A percentile compares a stretch with the other conserved stretches of the same genome.
Evolutionary conservation across 2,329 filamentous ascomycete species (phyloP).

Genomic region (Talaromyces sp.): DNA sequence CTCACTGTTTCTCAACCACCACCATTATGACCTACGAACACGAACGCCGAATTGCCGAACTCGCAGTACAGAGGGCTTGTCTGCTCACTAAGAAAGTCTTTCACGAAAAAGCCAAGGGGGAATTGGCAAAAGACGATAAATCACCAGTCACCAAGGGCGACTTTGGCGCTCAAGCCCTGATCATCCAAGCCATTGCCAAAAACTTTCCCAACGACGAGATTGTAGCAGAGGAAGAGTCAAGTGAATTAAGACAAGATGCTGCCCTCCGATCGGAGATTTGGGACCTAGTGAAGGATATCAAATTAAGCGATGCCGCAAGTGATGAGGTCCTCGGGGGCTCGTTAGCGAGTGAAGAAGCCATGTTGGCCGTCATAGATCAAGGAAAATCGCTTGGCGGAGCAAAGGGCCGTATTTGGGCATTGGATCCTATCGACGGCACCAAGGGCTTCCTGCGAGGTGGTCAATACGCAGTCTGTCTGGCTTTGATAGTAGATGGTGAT

Average conservation of each 20-base stretch:
- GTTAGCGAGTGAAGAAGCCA: constrained; percentile 57
- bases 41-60: constrained; percentile 76
- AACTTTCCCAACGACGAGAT: constrained; percentile 89
- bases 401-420: constrained; percentile 72
- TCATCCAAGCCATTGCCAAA: constrained; percentile 82
- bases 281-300: constrained; percentile 69
- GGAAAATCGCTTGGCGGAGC: constrained; percentile 43
- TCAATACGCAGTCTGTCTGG: constrained; percentile 94
- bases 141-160: constrained; percentile 97
- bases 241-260: constrained; percentile 66
- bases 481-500: constrained; percentile 83
- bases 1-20: constrained; percentile 20
- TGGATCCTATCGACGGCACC: constrained; percentile 96
- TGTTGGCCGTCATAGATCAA: constrained; percentile 55
- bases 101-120: constrained; percentile 88
- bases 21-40: constrained; percentile 57
- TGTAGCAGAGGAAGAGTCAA: constrained; percentile 91
- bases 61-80: constrained; percentile 79
- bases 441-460: constrained; percentile 95
- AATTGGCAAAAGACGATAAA: constrained; percentile 88
- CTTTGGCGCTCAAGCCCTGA: constrained; percentile 94
- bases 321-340: constrained; percentile 66
- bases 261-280: constrained; percentile 72
- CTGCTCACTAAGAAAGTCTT: constrained; percentile 73
- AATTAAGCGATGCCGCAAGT: constrained; percentile 61